A percentile compares a stretch with the other conserved stretches of the same genome.
These are phyloP conservation scores for Phytophthora litchii DNA, from an alignment of 352 stramenopile genomes.

Conservation along the genomic window DNA sequence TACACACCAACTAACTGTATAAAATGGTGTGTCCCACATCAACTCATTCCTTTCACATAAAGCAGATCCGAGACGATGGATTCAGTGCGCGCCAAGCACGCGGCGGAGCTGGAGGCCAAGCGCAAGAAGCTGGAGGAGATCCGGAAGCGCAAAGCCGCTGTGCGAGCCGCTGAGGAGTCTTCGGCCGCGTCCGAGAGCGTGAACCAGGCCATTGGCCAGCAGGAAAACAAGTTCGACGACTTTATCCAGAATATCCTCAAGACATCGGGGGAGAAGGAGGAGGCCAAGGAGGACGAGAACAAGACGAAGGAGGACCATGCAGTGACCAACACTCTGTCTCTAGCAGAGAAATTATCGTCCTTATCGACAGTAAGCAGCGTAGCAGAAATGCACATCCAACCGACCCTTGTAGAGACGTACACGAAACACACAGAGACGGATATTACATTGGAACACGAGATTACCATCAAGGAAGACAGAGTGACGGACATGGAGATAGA, in stretches of 20 bases:
- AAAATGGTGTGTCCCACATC: no score
- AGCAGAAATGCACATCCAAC: slow-evolving; percentile 83
- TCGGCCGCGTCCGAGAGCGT: slow-evolving; percentile 50
- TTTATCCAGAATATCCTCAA: slow-evolving; percentile 90
- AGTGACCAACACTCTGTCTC: slow-evolving; percentile 49
- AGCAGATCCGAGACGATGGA: slow-evolving; percentile 48
- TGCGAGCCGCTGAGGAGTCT: slow-evolving; percentile 58
- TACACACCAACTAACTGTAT: slow-evolving; percentile 1
- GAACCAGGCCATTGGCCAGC: slow-evolving; percentile 65
- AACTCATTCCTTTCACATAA: no score
- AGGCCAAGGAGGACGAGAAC: slow-evolving; percentile 8
- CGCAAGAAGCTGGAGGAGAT: slow-evolving; percentile 92
- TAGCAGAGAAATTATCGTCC: slow-evolving; percentile 77
- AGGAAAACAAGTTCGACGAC: slow-evolving; percentile 79
- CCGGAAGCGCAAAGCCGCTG: slow-evolving; percentile 79
- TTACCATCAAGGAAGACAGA: slow-evolving; percentile 53
- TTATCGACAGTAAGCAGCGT: slow-evolving; percentile 79
- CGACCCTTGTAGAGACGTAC: slow-evolving; percentile 82
- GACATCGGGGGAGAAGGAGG: slow-evolving; percentile 40
- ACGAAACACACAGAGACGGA: slow-evolving; percentile 87
- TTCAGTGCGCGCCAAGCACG: slow-evolving; percentile 82
- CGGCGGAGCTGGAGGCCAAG: slow-evolving; percentile 87
- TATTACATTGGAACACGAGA: slow-evolving; percentile 82
- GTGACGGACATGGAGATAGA: slow-evolving; percentile 56
- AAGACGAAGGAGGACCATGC: slow-evolving; percentile 36